Conservation (phyloP, 2,329 filamentous ascomycete genomes). For the Neopestalotiopsis sp. region DNA sequence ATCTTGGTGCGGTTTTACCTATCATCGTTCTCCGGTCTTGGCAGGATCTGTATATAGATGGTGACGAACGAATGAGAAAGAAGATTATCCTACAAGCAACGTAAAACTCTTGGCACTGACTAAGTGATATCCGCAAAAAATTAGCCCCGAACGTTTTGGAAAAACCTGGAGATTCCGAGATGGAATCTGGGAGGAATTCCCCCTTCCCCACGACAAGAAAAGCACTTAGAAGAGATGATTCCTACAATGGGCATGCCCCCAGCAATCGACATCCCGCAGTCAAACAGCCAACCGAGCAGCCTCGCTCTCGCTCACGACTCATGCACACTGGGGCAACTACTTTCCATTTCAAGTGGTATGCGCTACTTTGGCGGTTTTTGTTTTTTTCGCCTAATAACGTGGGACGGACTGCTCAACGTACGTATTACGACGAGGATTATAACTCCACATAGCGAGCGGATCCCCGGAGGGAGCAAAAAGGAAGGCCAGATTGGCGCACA, state of each 20-base stretch:
- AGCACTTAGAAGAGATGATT: too few relatives aligned
- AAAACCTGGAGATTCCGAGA: background rate
- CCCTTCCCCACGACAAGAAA: background rate
- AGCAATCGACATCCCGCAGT: too few relatives aligned
- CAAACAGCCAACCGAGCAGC: background rate
- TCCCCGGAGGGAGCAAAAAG: background rate
- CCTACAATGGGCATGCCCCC: background rate
- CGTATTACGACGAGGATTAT: background rate
- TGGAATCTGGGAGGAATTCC: too few relatives aligned
- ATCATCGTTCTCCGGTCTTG: background rate
- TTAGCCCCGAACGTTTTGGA: background rate
- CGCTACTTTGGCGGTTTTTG: background rate
- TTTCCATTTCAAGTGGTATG: background rate
- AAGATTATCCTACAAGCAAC: background rate
- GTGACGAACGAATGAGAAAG: background rate
- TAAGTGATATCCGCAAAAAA: background rate
- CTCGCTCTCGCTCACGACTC: background rate
- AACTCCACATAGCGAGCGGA: constrained; percentile 11
- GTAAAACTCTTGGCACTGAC: background rate
- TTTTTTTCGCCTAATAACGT: too few relatives aligned
- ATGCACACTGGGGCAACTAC: background rate
- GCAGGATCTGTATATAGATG: background rate
- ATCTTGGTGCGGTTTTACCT: background rate
- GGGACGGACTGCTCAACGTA: too few relatives aligned
- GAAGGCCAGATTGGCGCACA: too few relatives aligned